Evolutionary conservation across 179 eudicot genomes (phyloP), one percentile per base, ranked within the genome.

Genomic region (Camellia oleifera): DNA sequence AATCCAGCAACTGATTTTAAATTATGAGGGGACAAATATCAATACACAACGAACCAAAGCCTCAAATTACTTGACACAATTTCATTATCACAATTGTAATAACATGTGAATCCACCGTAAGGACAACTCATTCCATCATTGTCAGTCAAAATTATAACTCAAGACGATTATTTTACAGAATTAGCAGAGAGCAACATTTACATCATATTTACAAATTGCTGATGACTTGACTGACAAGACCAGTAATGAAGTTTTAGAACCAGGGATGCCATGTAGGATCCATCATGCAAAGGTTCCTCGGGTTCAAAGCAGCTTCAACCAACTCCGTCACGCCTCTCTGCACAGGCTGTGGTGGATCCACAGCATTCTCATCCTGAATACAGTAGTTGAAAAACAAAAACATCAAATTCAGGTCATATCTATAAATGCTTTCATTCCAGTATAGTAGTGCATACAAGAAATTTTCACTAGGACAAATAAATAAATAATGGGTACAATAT

Each of bases 221-320:
- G 23, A 17, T 50, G 69, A 11, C 52, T 7, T 17, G 50, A 45
- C 10, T 23, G 15, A 57, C 12, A 15, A 15, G 72, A 11, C 44
- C 17, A 17, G 8, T 23, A 42, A 20, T 13, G 32, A 26, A 3
- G 7, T 45, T n/a, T 69, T 81, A 92, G 79, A 96, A 96, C 99
- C 99, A 96, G 42, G 99, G 98, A 88, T 96, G 99, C 98, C 99
- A 96, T 68, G 99, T 96, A 7, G 99, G 97, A 85, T 96, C 99
- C 98, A 96, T 96, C 97, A 92, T 94, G 87, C 99, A 96, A 78
- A 96, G 85, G 84, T 92, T 94, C 76, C 98, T 84, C 0, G 98
- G 98, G 76, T 87, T 89, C 83, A 94, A 84, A 46, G 99, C 97
- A 58, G 98, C 97, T 83, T 96, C 99, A 45, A 96, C 98, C 82